Evolutionary conservation across 257 asterid genomes (phyloP).

Genomic region (Dorcoceras hygrometricum): DNA sequence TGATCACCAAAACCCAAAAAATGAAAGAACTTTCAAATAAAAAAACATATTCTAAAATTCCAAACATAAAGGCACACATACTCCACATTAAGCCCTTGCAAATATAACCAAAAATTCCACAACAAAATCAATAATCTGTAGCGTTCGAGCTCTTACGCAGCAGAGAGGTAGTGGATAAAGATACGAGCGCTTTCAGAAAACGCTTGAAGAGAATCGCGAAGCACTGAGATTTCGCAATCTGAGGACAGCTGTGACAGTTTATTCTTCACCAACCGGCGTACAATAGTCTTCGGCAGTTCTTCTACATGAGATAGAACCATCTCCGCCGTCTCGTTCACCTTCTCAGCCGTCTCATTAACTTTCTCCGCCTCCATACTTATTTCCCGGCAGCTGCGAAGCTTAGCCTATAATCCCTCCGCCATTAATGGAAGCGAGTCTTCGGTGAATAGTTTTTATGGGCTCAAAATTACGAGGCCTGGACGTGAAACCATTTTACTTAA

Average conservation of each 20-base stretch:
- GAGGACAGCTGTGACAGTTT: conserved; percentile 75
- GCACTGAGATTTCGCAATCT: conserved; percentile 60
- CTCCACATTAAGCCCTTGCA: conserved; percentile 6
- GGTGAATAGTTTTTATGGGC: not conserved
- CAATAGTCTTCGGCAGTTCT: conserved; percentile 85
- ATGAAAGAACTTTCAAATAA: not conserved
- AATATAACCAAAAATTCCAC: not conserved
- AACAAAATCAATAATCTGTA: not conserved
- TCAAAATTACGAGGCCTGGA: not conserved
- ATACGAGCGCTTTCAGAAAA: conserved; percentile 84
- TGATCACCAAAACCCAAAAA: conserved; percentile 5
- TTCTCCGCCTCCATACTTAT: conserved; percentile 25
- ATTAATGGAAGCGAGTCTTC: not conserved
- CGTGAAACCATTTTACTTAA: not conserved
- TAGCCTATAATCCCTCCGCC: not conserved
- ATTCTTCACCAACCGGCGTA: conserved; percentile 88
- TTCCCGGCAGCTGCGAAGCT: not conserved
- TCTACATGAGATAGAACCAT: conserved; percentile 49
- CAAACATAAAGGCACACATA: not conserved
- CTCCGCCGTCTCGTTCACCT: conserved; percentile 30
- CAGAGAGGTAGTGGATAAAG: conserved; percentile 85
- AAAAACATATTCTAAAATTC: not conserved
- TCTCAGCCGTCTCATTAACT: conserved; percentile 37
- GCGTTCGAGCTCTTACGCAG: conserved; percentile 51
- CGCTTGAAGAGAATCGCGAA: conserved; percentile 70